phyloP scores from a whole-genome alignment of 257 asterid genomes.

The Avicennia marina region DNA sequence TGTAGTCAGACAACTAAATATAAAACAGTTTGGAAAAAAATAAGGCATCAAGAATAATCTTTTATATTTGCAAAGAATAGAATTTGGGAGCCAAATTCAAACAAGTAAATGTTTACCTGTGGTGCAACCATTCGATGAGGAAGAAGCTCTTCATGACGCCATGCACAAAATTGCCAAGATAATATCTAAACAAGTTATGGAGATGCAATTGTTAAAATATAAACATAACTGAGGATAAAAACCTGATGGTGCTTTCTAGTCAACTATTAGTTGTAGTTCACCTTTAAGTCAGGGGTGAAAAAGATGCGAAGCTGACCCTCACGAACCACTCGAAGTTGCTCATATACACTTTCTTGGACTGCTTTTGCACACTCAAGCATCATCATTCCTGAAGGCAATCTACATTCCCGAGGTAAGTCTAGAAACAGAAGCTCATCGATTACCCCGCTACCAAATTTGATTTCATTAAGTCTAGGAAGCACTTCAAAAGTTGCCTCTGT shows the following conservation, averaged over 20 bases:
- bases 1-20: background rate
- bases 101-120: too few species aligned
- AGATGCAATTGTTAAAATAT: constrained; percentile 14
- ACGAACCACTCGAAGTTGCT: constrained; percentile 92
- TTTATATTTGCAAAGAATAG: too few species aligned
- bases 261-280: background rate
- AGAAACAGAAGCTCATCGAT: constrained; percentile 86
- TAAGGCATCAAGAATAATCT: too few species aligned
- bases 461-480: constrained; percentile 94
- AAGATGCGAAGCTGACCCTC: constrained; percentile 96
- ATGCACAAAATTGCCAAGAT: constrained; percentile 96
- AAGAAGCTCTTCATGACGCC: constrained; percentile 95
- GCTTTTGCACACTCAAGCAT: constrained; percentile 92
- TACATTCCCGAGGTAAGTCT: constrained; percentile 91
- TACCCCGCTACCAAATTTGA: constrained; percentile 89
- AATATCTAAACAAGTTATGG: constrained; percentile 44
- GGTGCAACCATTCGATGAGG: constrained; percentile 92
- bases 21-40: too few species aligned
- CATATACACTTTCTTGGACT: constrained; percentile 90
- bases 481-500: constrained; percentile 99
- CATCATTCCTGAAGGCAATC: constrained; percentile 89
- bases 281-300: constrained; percentile 94
- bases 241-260: constrained; percentile 4
- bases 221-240: constrained; percentile 2
- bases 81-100: constrained; percentile 13